These are phyloP conservation scores for Lotus japonicus DNA, from an alignment of 306 rosid genomes.

Conservation along the genomic window DNA sequence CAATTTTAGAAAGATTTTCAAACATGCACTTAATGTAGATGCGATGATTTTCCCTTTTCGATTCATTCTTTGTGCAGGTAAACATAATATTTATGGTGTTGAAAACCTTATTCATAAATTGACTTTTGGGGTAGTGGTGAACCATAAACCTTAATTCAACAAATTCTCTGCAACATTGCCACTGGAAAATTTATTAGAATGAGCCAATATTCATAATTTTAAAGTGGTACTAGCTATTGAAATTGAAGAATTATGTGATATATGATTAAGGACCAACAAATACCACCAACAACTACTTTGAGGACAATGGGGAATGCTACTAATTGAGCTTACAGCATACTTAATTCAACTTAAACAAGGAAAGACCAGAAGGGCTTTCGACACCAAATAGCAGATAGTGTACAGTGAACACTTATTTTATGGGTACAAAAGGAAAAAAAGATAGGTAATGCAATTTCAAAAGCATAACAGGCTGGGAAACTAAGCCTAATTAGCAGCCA, in stretches of 20 bases:
- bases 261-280: background rate
- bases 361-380: background rate
- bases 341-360: background rate
- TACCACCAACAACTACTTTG: background rate
- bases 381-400: background rate
- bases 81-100: background rate
- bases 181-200: background rate
- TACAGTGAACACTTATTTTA: slow-evolving; percentile 11
- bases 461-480: background rate
- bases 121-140: background rate
- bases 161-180: background rate
- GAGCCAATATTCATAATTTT: background rate
- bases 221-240: background rate
- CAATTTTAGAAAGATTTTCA: no score
- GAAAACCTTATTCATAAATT: background rate
- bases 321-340: background rate
- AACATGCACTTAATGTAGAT: no score
- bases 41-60: background rate
- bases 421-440: background rate
- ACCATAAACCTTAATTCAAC: background rate
- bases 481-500: background rate
- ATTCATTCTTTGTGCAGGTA: no score
- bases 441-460: background rate
- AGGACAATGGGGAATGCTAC: background rate
- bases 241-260: background rate